Conservation (phyloP, 805 yeast genomes). For the Kuraishia ogatae region DNA sequence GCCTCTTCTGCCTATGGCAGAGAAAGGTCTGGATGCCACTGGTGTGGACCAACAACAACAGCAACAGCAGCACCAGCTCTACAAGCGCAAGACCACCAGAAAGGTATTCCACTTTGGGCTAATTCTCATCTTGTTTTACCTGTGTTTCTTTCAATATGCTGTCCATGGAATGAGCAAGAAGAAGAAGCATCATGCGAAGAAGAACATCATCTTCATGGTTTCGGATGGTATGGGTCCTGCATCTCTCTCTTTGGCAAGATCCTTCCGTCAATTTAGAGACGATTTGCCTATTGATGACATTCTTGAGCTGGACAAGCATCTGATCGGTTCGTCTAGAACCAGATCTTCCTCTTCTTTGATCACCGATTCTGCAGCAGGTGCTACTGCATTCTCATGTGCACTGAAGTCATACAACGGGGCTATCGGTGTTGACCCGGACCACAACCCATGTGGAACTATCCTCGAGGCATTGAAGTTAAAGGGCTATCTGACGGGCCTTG, state of each 20-base stretch:
- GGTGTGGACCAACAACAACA: neutral
- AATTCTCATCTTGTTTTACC: neutral
- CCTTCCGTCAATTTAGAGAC: slow-evolving; percentile 58
- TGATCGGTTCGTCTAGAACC: slow-evolving; percentile 82
- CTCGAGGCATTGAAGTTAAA: slow-evolving; percentile 78
- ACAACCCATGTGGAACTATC: slow-evolving; percentile 78
- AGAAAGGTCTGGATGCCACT: neutral
- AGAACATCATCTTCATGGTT: slow-evolving; percentile 78
- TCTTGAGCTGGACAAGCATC: slow-evolving; percentile 54
- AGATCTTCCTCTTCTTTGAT: slow-evolving; percentile 67
- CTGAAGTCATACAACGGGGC: slow-evolving; percentile 84
- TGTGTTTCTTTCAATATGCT: neutral
- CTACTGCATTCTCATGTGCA: slow-evolving; percentile 87
- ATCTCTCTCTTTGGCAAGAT: slow-evolving; percentile 69
- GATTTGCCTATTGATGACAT: slow-evolving; percentile 44
- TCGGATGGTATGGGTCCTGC: slow-evolving; percentile 97
- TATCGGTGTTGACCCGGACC: slow-evolving; percentile 68
- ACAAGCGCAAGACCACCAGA: neutral
- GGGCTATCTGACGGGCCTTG: slow-evolving; percentile 82
- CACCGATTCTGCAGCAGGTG: slow-evolving; percentile 97
- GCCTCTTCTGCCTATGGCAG: neutral
- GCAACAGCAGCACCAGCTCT: neutral
- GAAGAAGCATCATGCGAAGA: slow-evolving; percentile 27
- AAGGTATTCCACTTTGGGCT: neutral
- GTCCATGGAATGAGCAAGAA: neutral